These are phyloP conservation scores for Sphagnurus paluster DNA, from an alignment of 1,284 basidiomycete genomes.

Conservation along the genomic window DNA sequence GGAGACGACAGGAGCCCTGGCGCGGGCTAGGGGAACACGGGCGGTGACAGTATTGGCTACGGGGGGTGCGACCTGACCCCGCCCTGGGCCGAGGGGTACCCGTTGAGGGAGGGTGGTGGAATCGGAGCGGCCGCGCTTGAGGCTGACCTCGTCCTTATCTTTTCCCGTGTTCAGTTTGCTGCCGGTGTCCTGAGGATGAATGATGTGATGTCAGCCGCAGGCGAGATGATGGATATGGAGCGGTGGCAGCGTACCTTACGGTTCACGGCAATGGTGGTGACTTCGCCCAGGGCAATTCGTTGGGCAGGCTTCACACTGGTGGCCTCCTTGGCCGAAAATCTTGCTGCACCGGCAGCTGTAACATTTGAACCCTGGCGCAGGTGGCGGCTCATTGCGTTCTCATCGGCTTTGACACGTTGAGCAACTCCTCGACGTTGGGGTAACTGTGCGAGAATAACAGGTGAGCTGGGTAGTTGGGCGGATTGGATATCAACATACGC, in stretches of 20 bases:
- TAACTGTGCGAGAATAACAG: constrained; percentile 25
- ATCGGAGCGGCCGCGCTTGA: constrained; percentile 67
- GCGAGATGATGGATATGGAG: constrained; percentile 1
- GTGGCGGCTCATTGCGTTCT: constrained; percentile 70
- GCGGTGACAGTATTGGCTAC: constrained; percentile 36
- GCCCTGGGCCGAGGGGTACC: constrained; percentile 60
- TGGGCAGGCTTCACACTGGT: constrained; percentile 44
- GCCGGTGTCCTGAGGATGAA: constrained; percentile 35
- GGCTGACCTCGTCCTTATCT: constrained; percentile 53
- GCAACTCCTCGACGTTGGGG: constrained; percentile 42
- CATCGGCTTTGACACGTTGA: constrained; percentile 68
- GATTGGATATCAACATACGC: constrained; percentile 41
- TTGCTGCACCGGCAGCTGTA: constrained; percentile 42
- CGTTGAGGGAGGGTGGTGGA: constrained; percentile 63
- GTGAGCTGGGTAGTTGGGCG: constrained; percentile 14
- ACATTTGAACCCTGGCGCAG: constrained; percentile 56
- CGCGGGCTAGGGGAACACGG: constrained; percentile 39
- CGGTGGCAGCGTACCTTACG: constrained; percentile 48
- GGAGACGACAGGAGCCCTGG: constrained; percentile 37
- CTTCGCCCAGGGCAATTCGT: constrained; percentile 69
- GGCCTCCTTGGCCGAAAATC: constrained; percentile 46
- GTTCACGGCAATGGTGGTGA: constrained; percentile 70
- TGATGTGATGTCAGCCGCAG: constrained; percentile 11
- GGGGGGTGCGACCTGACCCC: constrained; percentile 42
- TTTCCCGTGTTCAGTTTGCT: constrained; percentile 46